Evolutionary conservation across 2,329 filamentous ascomycete genomes (phyloP).

Genomic region (Curvularia lunata): DNA sequence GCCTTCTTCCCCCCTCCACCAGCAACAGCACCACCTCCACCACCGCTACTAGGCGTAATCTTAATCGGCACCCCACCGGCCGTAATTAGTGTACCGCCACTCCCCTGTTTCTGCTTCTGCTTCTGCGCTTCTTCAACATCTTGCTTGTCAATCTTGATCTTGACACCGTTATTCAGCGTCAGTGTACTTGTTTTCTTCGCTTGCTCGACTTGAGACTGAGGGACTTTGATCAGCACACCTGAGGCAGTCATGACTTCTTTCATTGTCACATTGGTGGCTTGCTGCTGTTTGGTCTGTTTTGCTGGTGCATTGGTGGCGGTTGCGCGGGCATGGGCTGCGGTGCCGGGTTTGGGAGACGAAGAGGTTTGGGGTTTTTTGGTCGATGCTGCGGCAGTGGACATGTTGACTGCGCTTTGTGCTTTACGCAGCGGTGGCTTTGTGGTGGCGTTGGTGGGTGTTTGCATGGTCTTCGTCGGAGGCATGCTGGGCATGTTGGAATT

Average conservation of each 20-base stretch:
- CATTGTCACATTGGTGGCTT: constrained; percentile 28
- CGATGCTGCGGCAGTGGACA: constrained; percentile 21
- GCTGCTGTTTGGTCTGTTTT: constrained; percentile 19
- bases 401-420: constrained; percentile 37
- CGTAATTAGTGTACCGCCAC: constrained; percentile 36
- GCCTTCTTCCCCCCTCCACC: constrained; percentile 12
- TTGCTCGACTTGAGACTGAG: constrained; percentile 37
- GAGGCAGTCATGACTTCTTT: constrained; percentile 40
- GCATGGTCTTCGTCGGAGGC: constrained; percentile 32
- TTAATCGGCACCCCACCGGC: constrained; percentile 44
- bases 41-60: constrained; percentile 34
- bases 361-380: constrained; percentile 17
- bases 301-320: constrained; percentile 11
- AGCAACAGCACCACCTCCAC: neutral
- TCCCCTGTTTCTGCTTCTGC: constrained; percentile 37
- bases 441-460: constrained; percentile 24
- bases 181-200: constrained; percentile 42
- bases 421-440: constrained; percentile 19
- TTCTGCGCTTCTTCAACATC: constrained; percentile 44
- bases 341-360: constrained; percentile 14
- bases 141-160: constrained; percentile 40
- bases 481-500: constrained; percentile 37
- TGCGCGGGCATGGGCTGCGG: constrained; percentile 19
- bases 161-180: constrained; percentile 38
- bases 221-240: constrained; percentile 45